These are phyloP conservation scores for Clarkia xantiana DNA, from an alignment of 345 rosid species.

Conservation along the genomic window DNA sequence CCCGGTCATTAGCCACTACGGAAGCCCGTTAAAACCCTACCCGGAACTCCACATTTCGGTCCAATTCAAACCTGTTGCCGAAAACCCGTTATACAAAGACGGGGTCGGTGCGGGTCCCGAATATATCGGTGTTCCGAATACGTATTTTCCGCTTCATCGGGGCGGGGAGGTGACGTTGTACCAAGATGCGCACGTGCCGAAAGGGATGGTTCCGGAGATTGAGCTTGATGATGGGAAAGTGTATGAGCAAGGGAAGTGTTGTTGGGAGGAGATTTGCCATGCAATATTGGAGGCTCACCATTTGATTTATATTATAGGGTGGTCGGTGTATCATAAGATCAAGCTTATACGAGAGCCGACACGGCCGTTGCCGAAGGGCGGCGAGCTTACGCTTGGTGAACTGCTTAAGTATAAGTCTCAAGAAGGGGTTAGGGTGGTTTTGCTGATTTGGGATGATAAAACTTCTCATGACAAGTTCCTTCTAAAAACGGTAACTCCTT, in stretches of 20 bases:
- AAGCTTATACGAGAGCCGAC: constrained; percentile 57
- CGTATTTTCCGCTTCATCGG: constrained; percentile 49
- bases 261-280: constrained; percentile 71
- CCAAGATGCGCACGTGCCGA: constrained; percentile 61
- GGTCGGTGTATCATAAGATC: constrained; percentile 48
- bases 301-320: constrained; percentile 45
- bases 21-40: constrained; percentile 17
- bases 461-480: constrained; percentile 55
- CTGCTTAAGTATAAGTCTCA: constrained; percentile 50
- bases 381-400: constrained; percentile 49
- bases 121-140: constrained; percentile 33
- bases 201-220: constrained; percentile 32
- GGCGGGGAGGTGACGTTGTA: constrained; percentile 52
- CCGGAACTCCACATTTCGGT: constrained; percentile 42
- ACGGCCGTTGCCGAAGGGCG: constrained; percentile 34
- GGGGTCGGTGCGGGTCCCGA: constrained; percentile 52
- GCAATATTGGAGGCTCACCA: constrained; percentile 54
- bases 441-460: constrained; percentile 65
- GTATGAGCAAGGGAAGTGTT: constrained; percentile 40
- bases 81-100: constrained; percentile 21
- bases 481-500: constrained; percentile 32
- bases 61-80: constrained; percentile 25
- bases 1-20: constrained; percentile 18
- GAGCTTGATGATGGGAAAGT: constrained; percentile 37
- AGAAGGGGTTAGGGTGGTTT: constrained; percentile 53